Evolutionary conservation across 2,329 filamentous ascomycete species (phyloP).

Genomic region (Hymenoscyphus occultus): DNA sequence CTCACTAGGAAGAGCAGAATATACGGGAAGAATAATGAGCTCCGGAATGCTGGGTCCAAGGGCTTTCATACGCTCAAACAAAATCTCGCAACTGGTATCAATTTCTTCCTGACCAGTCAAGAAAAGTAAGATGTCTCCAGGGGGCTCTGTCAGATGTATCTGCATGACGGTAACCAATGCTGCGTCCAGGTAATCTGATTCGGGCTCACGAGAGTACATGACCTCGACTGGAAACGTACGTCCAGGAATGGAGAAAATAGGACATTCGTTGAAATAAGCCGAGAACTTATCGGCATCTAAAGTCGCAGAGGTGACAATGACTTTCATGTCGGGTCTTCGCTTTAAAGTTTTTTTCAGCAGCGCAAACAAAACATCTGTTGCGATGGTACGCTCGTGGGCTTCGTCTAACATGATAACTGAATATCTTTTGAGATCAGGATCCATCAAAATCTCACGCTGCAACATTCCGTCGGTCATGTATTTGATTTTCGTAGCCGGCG

Average conservation of each 20-base stretch:
- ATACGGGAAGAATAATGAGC: slow-evolving; percentile 90
- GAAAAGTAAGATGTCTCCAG: slow-evolving; percentile 94
- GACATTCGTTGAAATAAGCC: slow-evolving; percentile 90
- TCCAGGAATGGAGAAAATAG: slow-evolving; percentile 95
- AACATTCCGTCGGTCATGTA: slow-evolving; percentile 99
- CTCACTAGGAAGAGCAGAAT: slow-evolving; percentile 87
- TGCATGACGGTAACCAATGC: slow-evolving; percentile 98
- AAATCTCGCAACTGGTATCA: slow-evolving; percentile 87
- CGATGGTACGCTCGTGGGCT: slow-evolving; percentile 94
- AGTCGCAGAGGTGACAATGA: slow-evolving; percentile 96
- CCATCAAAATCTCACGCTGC: slow-evolving; percentile 88
- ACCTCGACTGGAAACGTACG: slow-evolving; percentile 94
- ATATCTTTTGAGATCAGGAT: slow-evolving; percentile 84
- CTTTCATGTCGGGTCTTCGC: slow-evolving; percentile 79
- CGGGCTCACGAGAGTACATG: slow-evolving; percentile 90
- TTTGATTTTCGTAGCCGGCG: slow-evolving; percentile 86
- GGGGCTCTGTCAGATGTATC: slow-evolving; percentile 88
- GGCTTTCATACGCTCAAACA: slow-evolving; percentile 95
- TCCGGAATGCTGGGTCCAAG: slow-evolving; percentile 88
- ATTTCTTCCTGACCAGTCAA: slow-evolving; percentile 98
- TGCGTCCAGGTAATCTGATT: slow-evolving; percentile 91
- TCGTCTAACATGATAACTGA: slow-evolving; percentile 98
- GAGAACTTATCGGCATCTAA: slow-evolving; percentile 98
- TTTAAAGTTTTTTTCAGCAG: slow-evolving; percentile 91
- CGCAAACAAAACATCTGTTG: slow-evolving; percentile 93